Evolutionary conservation across 148 eudicot genomes (phyloP), one percentile per base, ranked within the genome.

Genomic region (Dianthus caryophyllus): DNA sequence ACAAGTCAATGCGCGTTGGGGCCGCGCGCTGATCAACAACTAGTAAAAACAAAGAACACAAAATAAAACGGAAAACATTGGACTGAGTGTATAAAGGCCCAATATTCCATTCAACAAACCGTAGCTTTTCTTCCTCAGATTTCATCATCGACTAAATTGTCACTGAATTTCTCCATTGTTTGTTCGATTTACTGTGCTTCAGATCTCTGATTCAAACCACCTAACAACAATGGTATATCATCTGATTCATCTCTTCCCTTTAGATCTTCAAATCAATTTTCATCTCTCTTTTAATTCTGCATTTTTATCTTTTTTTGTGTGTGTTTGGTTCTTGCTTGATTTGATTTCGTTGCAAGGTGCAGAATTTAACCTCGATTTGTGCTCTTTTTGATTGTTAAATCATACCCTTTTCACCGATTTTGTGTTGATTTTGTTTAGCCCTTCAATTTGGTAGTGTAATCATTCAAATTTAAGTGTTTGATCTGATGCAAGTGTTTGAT

Each of bases 161-260:
- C 43, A 13, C 21, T 22, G 22, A 16, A 1, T 25, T 43, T 63
- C 31, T 24, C 33, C 51, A 63, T 63, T 24, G 66, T 63, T 63
- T 49, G 10, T 43, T 49, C 9, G 22, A 50, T 22, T 61, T 30
- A 61, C 65, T 61, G 29, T 12, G 14, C 31, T 62, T 63, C 66
- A 63, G 66, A 63, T 63, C 66, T 63, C 52, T 63, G 12, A 63
- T 22, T 44, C 27, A 25, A 44, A 14, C 11, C 52, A 10, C 52
- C 10, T 9, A 30, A 58, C n/a, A 43, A 43, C 20, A 62, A 63
- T 63, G 66, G 66, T 63, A 43, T 52, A 18, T 63, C 52, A 15
- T 25, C 66, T 17, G 22, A 15, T 63, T 25, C 6, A 24, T 8
- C 33, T 7, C 21, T 44, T 18, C 0, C 44, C 21, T 43, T 44